phyloP scores from a whole-genome alignment of 139 green algal species.

The Closterium sp. region DNA sequence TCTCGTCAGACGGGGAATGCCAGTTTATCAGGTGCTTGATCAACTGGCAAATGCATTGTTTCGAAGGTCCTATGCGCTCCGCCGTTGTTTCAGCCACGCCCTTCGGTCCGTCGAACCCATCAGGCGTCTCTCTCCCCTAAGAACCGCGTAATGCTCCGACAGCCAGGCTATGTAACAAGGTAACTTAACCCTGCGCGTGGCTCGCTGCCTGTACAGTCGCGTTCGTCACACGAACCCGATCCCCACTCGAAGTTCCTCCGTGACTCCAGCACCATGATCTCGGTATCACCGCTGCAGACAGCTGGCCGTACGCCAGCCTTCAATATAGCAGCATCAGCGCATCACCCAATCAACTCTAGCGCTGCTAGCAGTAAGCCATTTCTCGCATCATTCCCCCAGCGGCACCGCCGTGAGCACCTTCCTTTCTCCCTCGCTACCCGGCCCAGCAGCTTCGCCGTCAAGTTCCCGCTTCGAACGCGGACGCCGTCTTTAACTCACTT shows the following conservation, averaged over 20 bases:
- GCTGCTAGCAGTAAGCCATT: not conserved
- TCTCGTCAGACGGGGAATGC: not conserved
- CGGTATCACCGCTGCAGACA: not conserved
- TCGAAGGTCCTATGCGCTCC: not conserved
- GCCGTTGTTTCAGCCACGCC: not conserved
- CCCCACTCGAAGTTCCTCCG: not conserved
- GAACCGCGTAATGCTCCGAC: not conserved
- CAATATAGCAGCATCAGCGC: not conserved
- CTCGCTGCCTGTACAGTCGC: not conserved
- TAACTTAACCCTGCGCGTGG: not conserved
- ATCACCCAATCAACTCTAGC: not conserved
- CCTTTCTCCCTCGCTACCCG: not conserved
- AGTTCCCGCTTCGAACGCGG: not conserved
- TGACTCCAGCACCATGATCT: not conserved
- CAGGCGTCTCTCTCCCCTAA: not conserved
- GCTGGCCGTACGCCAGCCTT: not conserved
- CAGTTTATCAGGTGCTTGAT: not conserved
- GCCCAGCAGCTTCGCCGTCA: not conserved
- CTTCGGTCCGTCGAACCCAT: not conserved
- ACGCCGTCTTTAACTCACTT: not conserved
- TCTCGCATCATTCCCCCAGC: not conserved
- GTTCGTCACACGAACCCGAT: not conserved
- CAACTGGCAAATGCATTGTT: not conserved
- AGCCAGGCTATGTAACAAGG: not conserved
- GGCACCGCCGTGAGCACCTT: not conserved